A percentile compares a stretch with the other conserved stretches of the same genome.
phyloP scores from a whole-genome alignment of 148 eudicot species.

The Vaccinium vitisidaea region DNA sequence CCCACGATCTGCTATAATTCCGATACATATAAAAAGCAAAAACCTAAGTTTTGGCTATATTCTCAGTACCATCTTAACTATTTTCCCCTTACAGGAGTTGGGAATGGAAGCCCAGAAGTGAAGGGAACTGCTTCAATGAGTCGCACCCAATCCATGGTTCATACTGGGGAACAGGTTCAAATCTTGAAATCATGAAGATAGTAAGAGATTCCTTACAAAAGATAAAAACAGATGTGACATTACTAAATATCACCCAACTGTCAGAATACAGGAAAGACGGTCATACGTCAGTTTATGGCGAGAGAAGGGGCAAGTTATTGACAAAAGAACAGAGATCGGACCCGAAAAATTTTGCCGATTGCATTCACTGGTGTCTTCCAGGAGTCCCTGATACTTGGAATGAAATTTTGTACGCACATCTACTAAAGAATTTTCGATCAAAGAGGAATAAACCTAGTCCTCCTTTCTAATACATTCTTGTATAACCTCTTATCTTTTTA shows the following conservation, averaged over 20 bases:
- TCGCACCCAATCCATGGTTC: slow-evolving; percentile 56
- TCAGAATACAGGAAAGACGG: slow-evolving; percentile 89
- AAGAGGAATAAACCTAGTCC: slow-evolving; percentile 5
- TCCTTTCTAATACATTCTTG: slow-evolving; percentile 6
- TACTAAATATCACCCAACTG: slow-evolving; percentile 73
- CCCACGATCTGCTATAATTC: not conserved
- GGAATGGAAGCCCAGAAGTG: slow-evolving; percentile 84
- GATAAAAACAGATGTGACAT: slow-evolving; percentile 48
- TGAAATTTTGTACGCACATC: slow-evolving; percentile 68
- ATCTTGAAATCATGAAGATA: slow-evolving; percentile 58
- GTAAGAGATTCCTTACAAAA: slow-evolving; percentile 47
- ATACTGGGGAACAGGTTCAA: slow-evolving; percentile 84
- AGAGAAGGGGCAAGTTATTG: slow-evolving; percentile 72
- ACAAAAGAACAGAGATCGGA: slow-evolving; percentile 70
- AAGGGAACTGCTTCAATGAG: slow-evolving; percentile 82
- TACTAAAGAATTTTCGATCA: slow-evolving; percentile 50
- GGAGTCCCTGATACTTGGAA: slow-evolving; percentile 98
- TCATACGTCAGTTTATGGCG: slow-evolving; percentile 75
- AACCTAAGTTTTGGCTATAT: not conserved
- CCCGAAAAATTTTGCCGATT: slow-evolving; percentile 79
- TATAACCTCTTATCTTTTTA: not conserved
- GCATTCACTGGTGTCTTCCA: slow-evolving; percentile 95
- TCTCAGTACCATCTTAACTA: not conserved
- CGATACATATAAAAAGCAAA: not conserved
- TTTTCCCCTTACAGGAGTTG: slow-evolving; percentile 53